A percentile compares a stretch with the other conserved stretches of the same genome.
Evolutionary conservation across 108 stramenopile species (phyloP).

Genomic region (Mediolabrus comicus): DNA sequence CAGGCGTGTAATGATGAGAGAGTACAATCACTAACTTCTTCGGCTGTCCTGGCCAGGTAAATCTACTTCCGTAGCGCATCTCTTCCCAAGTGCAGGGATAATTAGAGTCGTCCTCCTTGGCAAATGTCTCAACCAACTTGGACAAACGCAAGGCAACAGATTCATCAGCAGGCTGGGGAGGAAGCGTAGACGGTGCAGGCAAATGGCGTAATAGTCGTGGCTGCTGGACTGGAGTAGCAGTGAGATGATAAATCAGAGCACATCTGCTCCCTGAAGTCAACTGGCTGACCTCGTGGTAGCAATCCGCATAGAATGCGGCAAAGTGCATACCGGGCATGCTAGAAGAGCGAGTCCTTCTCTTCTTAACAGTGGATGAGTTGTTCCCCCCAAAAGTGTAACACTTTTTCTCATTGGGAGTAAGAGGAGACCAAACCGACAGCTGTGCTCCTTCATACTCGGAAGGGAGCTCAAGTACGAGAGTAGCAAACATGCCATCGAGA

Average conservation of each 20-base stretch:
- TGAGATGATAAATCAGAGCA: constrained; percentile 13
- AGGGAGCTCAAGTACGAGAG: constrained; percentile 39
- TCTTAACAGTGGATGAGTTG: background rate
- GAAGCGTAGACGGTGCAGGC: background rate
- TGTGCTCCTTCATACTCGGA: constrained; percentile 21
- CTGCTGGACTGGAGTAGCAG: constrained; percentile 8
- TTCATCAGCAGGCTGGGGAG: constrained; percentile 20
- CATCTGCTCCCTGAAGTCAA: constrained; percentile 11
- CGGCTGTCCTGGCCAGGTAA: constrained; percentile 3
- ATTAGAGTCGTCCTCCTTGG: background rate
- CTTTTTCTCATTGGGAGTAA: constrained; percentile 19
- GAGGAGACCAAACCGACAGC: constrained; percentile 18
- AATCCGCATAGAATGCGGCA: constrained; percentile 32
- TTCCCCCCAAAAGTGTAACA: constrained; percentile 11
- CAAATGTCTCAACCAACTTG: background rate
- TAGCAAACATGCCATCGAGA: constrained; percentile 48
- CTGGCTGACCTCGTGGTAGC: constrained; percentile 22
- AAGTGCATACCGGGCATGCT: constrained; percentile 5
- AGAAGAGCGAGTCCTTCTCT: constrained; percentile 11
- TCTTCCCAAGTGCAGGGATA: too few relatives aligned
- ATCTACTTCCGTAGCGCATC: too few relatives aligned
- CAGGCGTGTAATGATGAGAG: constrained; percentile 7
- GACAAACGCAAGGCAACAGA: constrained; percentile 3
- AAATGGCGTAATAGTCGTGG: background rate
- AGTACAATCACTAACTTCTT: constrained; percentile 17